Conservation (phyloP, 305 asterid species). For the Plantago coronopus region DNA sequence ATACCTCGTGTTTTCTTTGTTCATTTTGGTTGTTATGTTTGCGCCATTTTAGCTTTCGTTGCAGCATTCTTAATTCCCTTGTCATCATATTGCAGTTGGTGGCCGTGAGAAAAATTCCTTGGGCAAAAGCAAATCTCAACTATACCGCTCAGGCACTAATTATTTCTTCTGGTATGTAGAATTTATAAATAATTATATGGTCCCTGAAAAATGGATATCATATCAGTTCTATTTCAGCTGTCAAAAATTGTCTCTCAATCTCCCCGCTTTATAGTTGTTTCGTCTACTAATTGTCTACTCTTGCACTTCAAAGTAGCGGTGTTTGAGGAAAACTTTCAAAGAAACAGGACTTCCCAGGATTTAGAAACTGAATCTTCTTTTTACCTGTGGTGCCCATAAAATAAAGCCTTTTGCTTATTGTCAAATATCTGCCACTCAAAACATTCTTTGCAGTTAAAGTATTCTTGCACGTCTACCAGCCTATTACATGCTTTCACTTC, state of each 20-base stretch:
- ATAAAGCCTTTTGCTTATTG: no score
- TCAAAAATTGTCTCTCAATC: neutral
- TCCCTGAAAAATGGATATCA: neutral
- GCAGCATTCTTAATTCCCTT: neutral
- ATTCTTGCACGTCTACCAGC: no score
- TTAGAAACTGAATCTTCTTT: no score
- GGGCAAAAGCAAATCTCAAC: constrained; percentile 92
- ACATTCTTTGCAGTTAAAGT: no score
- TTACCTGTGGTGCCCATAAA: no score
- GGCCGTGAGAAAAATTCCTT: constrained; percentile 67
- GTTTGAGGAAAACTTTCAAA: no score
- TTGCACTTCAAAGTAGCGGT: no score
- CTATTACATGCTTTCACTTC: no score
- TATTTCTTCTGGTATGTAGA: constrained; percentile 60
- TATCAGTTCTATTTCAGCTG: neutral
- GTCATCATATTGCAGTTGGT: constrained; percentile 44
- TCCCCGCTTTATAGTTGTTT: no score
- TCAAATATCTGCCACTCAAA: no score
- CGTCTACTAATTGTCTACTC: no score
- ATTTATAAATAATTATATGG: neutral
- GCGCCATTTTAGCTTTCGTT: neutral
- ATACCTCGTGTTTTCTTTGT: neutral
- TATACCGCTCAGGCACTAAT: constrained; percentile 84
- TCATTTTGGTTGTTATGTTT: neutral
- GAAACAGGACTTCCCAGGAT: no score